These are phyloP conservation scores for Solanum hybrid DNA, from an alignment of 305 asterid genomes.

Conservation along the genomic window DNA sequence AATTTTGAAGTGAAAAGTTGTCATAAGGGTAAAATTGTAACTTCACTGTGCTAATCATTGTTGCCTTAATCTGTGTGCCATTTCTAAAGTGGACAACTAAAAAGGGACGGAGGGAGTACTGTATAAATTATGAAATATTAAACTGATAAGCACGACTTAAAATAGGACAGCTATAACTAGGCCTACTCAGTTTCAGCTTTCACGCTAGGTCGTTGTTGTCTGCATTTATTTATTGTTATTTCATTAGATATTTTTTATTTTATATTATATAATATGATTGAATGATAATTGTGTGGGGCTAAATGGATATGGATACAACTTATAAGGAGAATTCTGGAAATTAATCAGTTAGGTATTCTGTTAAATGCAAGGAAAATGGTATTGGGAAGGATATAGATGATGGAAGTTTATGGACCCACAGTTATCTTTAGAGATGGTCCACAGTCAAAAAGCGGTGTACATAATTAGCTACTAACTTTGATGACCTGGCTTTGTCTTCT, in stretches of 20 bases:
- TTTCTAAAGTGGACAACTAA: too few species aligned
- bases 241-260: neutral
- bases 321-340: neutral
- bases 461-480: neutral
- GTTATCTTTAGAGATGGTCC: neutral
- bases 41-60: too few species aligned
- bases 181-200: neutral
- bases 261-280: neutral
- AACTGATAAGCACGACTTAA: conserved; percentile 13
- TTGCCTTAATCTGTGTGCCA: too few species aligned
- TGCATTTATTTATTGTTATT: neutral
- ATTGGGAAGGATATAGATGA: neutral
- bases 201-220: neutral
- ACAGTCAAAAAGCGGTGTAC: neutral
- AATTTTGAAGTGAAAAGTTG: too few species aligned
- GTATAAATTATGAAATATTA: neutral
- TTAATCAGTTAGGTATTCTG: neutral
- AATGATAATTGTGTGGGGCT: neutral
- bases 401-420: neutral
- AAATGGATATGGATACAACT: neutral
- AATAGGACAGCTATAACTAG: conserved; percentile 5
- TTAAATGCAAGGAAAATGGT: neutral
- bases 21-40: too few species aligned
- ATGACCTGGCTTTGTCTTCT: neutral
- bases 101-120: too few species aligned